Base-by-base conservation (phyloP, 2,329 filamentous ascomycete genomes). In the Botrytis hyacinthi region DNA sequence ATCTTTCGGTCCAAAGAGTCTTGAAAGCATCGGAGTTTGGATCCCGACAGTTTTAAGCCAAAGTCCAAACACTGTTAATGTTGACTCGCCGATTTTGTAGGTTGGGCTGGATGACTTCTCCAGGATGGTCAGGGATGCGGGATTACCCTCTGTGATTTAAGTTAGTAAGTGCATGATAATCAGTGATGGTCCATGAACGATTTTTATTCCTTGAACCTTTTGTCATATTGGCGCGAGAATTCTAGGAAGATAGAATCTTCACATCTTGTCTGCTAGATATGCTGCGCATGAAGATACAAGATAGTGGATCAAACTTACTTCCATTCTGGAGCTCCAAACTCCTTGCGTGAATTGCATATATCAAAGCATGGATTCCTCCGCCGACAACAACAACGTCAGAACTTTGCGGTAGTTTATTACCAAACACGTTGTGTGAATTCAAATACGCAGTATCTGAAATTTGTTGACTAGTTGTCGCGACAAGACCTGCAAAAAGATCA, bases 51-150 rank as follows among this genome's bases (percentile, higher is more conserved):
- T 57, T 70, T 78, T 78, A 14, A 74, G 70, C 77, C 76, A 79
- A 59, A 77, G 32, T 26, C 72, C 74, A 57, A 79, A 80, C 10
- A 74, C 59, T 18, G 77, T 73, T 14, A 80, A 76, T 12, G 78
- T 80, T 22, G 74, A 76, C 68, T 80, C 78, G 57, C 78, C 77
- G 40, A 80, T 79, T 59, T 80, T 80, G 72, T 80, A 78, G 32
- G 71, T 71, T 29, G 78, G 78, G 5, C 66, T 70, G 29, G 26
- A 12, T n/a, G 70, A 74, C 59, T 78, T 78, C 42, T 79, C 78
- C 6, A 80, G 29, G 26, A 77, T 57, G 5, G 75, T 78, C 16
- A 78, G 68, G 48, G 29, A 67, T 62, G 70, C 54, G 7, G 54
- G 6, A n/a, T 44, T 61, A n/a, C 22, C 44, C 16, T 54, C 51